phyloP scores from a whole-genome alignment of 2,329 filamentous ascomycete species.

The Neonectria coccinea region DNA sequence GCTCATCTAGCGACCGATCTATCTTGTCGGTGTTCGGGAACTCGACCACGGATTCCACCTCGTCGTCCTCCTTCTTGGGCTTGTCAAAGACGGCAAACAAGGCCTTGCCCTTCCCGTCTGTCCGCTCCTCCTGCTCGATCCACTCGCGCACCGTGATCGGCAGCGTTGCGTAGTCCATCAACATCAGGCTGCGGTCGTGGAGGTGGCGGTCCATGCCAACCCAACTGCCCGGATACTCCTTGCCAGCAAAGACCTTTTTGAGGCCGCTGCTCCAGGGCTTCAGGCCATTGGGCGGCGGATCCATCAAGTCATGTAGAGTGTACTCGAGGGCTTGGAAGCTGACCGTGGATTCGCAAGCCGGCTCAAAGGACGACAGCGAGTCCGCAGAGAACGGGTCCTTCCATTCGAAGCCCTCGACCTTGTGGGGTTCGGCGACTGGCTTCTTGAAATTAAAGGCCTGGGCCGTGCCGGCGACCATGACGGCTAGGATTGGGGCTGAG shows the following conservation, averaged over 20 bases:
- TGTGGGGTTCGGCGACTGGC: conserved; percentile 46
- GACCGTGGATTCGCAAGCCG: conserved; percentile 50
- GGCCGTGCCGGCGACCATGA: conserved; percentile 34
- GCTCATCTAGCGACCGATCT: conserved; percentile 47
- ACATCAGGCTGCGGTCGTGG: conserved; percentile 59
- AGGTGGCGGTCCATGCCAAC: conserved; percentile 64
- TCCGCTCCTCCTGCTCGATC: conserved; percentile 59
- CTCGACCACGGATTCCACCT: conserved; percentile 53
- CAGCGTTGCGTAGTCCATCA: conserved; percentile 59
- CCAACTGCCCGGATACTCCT: conserved; percentile 65
- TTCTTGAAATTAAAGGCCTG: conserved; percentile 46
- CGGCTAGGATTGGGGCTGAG: conserved; percentile 19
- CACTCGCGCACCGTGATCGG: conserved; percentile 59
- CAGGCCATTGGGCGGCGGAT: conserved; percentile 53
- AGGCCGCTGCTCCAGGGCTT: conserved; percentile 55
- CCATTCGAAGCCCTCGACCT: conserved; percentile 56
- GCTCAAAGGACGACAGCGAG: conserved; percentile 46
- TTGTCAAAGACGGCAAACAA: conserved; percentile 57
- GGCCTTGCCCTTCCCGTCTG: conserved; percentile 50
- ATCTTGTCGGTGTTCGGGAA: conserved; percentile 44
- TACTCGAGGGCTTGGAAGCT: conserved; percentile 56
- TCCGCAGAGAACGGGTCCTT: conserved; percentile 53
- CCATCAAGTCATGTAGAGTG: conserved; percentile 57
- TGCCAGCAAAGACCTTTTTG: conserved; percentile 54
- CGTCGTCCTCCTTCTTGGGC: conserved; percentile 52